These are phyloP conservation scores for Litchi chinensis DNA, from an alignment of 345 rosid genomes.

Conservation along the genomic window DNA sequence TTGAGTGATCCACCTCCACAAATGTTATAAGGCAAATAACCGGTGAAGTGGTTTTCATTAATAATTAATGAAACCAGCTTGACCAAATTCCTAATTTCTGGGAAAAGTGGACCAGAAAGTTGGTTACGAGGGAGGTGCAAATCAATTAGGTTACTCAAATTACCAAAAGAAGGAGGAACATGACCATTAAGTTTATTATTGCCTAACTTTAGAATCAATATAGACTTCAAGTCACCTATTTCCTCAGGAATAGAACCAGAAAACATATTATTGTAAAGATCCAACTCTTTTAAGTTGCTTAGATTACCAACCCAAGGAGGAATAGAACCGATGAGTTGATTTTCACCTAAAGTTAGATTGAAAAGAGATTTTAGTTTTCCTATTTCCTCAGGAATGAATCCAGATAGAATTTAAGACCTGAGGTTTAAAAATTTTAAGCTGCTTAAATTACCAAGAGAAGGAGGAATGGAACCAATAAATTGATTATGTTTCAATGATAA, in stretches of 20 bases:
- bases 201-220: too few species aligned
- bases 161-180: too few species aligned
- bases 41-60: slow-evolving; percentile 12
- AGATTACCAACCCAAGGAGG: too few species aligned
- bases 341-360: too few species aligned
- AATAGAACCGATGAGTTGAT: too few species aligned
- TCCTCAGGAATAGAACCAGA: neutral
- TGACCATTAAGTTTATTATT: too few species aligned
- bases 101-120: neutral
- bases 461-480: neutral
- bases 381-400: too few species aligned
- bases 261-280: too few species aligned
- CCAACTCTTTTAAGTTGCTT: too few species aligned
- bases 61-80: neutral
- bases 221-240: neutral
- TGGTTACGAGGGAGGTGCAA: neutral
- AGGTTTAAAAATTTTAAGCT: neutral
- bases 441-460: neutral
- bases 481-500: neutral
- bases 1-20: slow-evolving; percentile 11
- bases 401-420: too few species aligned
- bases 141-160: too few species aligned
- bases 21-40: slow-evolving; percentile 16
- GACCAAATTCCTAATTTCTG: neutral
- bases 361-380: too few species aligned